Percentiles rank a stretch among this genome's conserved stretches.
These are phyloP conservation scores for Trametes cubensis DNA, from an alignment of 768 basidiomycete genomes.

Conservation along the genomic window DNA sequence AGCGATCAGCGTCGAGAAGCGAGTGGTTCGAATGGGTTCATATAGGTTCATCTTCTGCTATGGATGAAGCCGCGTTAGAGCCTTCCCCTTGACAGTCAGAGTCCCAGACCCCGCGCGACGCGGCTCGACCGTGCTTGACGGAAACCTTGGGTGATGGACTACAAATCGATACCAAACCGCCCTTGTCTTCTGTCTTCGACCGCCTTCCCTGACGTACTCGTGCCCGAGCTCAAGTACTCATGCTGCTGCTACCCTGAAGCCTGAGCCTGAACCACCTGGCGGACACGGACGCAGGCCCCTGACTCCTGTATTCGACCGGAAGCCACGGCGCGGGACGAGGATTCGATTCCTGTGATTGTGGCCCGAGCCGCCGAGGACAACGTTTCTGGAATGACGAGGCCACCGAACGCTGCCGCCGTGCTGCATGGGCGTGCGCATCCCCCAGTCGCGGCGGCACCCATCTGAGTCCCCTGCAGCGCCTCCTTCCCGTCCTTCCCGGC, in stretches of 20 bases:
- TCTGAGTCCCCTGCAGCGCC: not conserved
- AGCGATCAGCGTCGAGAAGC: slow-evolving; percentile 27
- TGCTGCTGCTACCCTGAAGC: too few species aligned
- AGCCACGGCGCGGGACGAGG: not conserved
- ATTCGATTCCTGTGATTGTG: slow-evolving; percentile 4
- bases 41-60: too few species aligned
- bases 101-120: not conserved
- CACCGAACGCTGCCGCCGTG: slow-evolving; percentile 5
- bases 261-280: too few species aligned
- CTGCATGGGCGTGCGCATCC: not conserved
- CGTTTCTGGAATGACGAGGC: slow-evolving; percentile 9
- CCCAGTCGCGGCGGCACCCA: not conserved
- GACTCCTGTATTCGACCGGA: not conserved
- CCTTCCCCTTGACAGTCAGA: not conserved
- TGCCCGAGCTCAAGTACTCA: too few species aligned
- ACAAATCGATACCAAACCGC: too few species aligned
- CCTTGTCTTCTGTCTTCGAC: too few species aligned
- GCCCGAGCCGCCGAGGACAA: slow-evolving; percentile 5
- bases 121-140: not conserved
- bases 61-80: too few species aligned
- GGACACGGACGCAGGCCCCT: not conserved
- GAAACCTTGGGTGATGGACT: too few species aligned
- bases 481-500: not conserved
- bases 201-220: too few species aligned
- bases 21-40: too few species aligned